phyloP scores from a whole-genome alignment of 2,329 filamentous ascomycete species.

The Colletotrichum sp. region DNA sequence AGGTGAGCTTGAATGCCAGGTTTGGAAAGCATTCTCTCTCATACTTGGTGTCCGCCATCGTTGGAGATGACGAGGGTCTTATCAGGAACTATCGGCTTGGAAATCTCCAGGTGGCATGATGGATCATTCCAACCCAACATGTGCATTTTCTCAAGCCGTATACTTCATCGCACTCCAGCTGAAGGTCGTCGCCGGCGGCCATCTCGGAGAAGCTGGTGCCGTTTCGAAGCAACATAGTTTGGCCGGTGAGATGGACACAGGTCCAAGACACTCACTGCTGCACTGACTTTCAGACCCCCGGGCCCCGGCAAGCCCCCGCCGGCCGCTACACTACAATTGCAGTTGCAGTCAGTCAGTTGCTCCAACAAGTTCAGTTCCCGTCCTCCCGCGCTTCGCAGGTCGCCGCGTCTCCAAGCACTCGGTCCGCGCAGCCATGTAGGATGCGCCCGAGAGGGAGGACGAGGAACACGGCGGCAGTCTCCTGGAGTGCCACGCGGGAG shows the following conservation, averaged over 20 bases:
- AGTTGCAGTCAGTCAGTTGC: not conserved
- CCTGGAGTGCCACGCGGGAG: slow-evolving; percentile 11
- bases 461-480: not conserved
- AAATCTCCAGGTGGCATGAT: not conserved
- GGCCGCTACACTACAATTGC: not conserved
- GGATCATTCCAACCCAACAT: not conserved
- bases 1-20: not conserved
- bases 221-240: not conserved
- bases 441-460: not conserved
- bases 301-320: not conserved
- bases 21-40: not conserved
- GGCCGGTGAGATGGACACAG: not conserved
- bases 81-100: not conserved
- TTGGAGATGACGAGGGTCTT: not conserved
- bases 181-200: not conserved
- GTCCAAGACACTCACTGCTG: not conserved
- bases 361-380: not conserved
- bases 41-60: not conserved
- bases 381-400: not conserved
- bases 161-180: not conserved
- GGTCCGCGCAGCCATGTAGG: not conserved
- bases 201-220: not conserved
- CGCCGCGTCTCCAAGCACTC: not conserved
- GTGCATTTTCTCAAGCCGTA: not conserved
- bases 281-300: not conserved